Evolutionary conservation across 129 eudicot species (phyloP).

Genomic region (Chrysanthemum makinoi): DNA sequence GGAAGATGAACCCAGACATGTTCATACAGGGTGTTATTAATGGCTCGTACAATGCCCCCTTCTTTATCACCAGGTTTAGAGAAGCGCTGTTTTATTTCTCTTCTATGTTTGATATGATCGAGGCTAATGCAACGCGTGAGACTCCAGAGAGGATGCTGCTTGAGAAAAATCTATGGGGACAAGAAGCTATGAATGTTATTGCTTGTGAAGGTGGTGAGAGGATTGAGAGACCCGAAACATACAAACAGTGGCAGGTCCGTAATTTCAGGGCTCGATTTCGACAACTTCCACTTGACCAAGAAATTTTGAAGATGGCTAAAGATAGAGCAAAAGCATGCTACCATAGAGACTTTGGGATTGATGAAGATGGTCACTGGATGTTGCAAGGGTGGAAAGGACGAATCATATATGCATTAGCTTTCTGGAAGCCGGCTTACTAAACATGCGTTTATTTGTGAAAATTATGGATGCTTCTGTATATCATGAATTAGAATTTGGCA

Average conservation of each 20-base stretch:
- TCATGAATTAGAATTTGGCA: neutral
- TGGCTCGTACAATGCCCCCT: conserved; percentile 71
- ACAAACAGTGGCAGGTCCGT: conserved; percentile 80
- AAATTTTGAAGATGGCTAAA: conserved; percentile 57
- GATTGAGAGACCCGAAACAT: conserved; percentile 77
- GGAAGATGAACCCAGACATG: conserved; percentile 55
- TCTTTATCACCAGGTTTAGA: conserved; percentile 67
- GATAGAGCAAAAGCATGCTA: conserved; percentile 48
- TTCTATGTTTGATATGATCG: conserved; percentile 79
- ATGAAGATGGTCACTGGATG: conserved; percentile 79
- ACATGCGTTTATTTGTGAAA: neutral
- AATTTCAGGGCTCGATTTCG: conserved; percentile 56
- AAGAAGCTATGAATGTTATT: conserved; percentile 76
- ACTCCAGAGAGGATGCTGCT: conserved; percentile 54
- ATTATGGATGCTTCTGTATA: neutral
- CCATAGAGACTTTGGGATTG: conserved; percentile 65
- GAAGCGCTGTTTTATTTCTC: conserved; percentile 80
- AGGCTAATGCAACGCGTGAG: conserved; percentile 61
- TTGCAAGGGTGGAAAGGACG: conserved; percentile 91
- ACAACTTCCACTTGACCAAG: conserved; percentile 56
- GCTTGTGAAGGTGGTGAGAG: conserved; percentile 85
- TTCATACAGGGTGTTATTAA: conserved; percentile 64
- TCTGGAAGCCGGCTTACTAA: conserved; percentile 48
- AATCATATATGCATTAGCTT: conserved; percentile 51
- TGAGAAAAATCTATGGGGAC: conserved; percentile 59